These are phyloP conservation scores for Ricinus communis DNA, from an alignment of 345 rosid species.

Conservation along the genomic window DNA sequence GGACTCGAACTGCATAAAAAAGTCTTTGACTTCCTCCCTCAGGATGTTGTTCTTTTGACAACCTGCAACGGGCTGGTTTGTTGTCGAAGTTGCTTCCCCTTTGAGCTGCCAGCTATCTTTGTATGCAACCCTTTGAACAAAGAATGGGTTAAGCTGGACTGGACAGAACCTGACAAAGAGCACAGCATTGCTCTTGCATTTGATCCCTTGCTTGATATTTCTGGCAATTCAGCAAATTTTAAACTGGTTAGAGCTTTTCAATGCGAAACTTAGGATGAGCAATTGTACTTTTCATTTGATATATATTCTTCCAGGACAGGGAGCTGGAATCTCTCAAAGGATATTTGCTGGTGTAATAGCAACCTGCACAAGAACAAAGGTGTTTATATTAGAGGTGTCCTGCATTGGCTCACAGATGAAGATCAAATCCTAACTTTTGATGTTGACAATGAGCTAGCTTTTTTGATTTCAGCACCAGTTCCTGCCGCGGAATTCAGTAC, in stretches of 20 bases:
- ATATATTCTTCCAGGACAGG: conserved; percentile 30
- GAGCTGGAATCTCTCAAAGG: conserved; percentile 38
- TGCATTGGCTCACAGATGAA: conserved; percentile 44
- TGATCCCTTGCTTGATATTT: conserved; percentile 27
- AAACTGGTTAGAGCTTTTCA: conserved; percentile 29
- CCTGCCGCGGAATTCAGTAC: conserved; percentile 21
- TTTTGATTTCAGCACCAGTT: conserved; percentile 37
- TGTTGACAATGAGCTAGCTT: conserved; percentile 33
- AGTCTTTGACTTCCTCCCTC: conserved; percentile 38
- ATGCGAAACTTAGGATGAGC: conserved; percentile 10
- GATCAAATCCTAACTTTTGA: conserved; percentile 37
- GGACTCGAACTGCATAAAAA: conserved; percentile 16
- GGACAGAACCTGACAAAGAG: conserved; percentile 27
- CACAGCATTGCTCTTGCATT: conserved; percentile 35
- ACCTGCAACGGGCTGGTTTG: conserved; percentile 46
- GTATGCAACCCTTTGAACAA: conserved; percentile 45
- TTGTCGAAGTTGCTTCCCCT: conserved; percentile 37
- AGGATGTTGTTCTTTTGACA: conserved; percentile 33
- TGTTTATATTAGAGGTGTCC: conserved; percentile 26
- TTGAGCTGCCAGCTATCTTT: conserved; percentile 29
- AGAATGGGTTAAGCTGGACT: conserved; percentile 32
- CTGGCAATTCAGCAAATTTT: conserved; percentile 26
- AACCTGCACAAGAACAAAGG: conserved; percentile 36
- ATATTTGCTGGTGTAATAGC: conserved; percentile 28
- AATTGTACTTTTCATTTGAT: conserved; percentile 24